Evolutionary conservation across 2,329 filamentous ascomycete species (phyloP), one percentile per base, ranked within the genome.

Genomic region (Verticillium tricorpus): DNA sequence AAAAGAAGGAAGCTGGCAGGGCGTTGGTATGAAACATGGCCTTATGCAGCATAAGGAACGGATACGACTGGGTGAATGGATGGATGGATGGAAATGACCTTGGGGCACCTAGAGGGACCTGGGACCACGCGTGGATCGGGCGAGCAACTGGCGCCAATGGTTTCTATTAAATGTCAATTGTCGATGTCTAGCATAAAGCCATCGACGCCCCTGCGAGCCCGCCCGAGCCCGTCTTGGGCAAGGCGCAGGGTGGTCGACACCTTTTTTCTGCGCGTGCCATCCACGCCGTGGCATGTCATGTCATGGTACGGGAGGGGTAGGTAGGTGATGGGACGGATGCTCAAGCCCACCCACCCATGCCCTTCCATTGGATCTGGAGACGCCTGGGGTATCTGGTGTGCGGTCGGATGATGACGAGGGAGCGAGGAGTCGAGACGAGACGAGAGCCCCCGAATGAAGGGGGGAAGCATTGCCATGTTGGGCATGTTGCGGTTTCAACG

Each of bases 1-100:
- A 59, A 60, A 61, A 39, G 58, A 60, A 63, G 62, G 56, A 58
- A 60, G 59, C 58, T 63, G 61, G 64, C 66, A 67, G 63, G 64
- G 59, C 64, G 50, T n/a, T 62, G 58, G 67, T 65, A 62, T 65
- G 65, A 65, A 63, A 61, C 62, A 64, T 59, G 58, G 45, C 45
- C 45, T 25, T 34, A 40, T 55, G 22, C 32, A 55, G 56, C 56
- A 34, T 32, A n/a, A 32, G 32, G 25, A 22, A 59, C 32, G 28
- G 40, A 14, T 25, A 50, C 45, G n/a, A 50, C 45, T 50, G 45
- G 55, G 34, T 32, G 25, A 25, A 32, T 56, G 54, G 17, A 56
- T 28, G 28, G 19, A 56, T 56, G 54, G 15, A 17, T 14, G 15
- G 14, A 17, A n/a, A 40, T 15, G 37, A 40, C 37, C 12, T 40